These are phyloP conservation scores for Podospora bellae-mahoneyi DNA, from an alignment of 495 filamentous ascomycete genomes.

Conservation along the genomic window DNA sequence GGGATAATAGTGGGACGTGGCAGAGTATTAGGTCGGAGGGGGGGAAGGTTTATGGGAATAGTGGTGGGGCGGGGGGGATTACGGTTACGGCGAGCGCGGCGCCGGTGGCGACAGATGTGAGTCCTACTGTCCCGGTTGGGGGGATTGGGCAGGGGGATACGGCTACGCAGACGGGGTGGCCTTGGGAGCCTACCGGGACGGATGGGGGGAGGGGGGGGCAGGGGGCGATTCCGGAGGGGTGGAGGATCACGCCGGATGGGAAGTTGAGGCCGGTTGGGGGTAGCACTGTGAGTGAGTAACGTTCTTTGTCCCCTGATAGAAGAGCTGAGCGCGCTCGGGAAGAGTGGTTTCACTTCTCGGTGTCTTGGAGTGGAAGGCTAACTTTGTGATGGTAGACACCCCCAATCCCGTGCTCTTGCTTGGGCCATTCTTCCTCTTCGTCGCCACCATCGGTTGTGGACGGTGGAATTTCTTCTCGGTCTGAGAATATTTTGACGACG, in stretches of 20 bases:
- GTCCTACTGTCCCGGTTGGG: conserved; percentile 45
- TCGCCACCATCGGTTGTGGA: background rate
- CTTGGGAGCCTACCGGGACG: conserved; percentile 44
- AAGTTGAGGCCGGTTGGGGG: conserved; percentile 60
- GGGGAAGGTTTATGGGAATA: conserved; percentile 59
- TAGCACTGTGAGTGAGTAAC: conserved; percentile 32
- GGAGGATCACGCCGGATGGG: conserved; percentile 68
- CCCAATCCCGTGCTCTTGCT: conserved; percentile 9
- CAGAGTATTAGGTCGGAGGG: conserved; percentile 54
- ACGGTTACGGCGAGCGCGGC: conserved; percentile 42
- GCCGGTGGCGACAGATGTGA: conserved; percentile 35
- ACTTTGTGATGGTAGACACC: conserved; percentile 12
- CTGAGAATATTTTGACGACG: background rate
- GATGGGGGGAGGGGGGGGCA: conserved; percentile 19
- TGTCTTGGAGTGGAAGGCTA: background rate
- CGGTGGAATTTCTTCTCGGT: background rate
- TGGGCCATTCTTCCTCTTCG: conserved; percentile 3
- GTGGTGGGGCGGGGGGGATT: conserved; percentile 47
- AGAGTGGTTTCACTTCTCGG: background rate
- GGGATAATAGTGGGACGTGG: conserved; percentile 72
- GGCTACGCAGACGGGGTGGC: conserved; percentile 43
- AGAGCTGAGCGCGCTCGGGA: background rate
- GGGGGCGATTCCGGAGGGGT: conserved; percentile 61
- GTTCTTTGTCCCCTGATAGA: background rate
- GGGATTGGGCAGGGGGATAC: conserved; percentile 59